Evolutionary conservation across 495 filamentous ascomycete genomes (phyloP).

Genomic region (Penicillium paradoxum): DNA sequence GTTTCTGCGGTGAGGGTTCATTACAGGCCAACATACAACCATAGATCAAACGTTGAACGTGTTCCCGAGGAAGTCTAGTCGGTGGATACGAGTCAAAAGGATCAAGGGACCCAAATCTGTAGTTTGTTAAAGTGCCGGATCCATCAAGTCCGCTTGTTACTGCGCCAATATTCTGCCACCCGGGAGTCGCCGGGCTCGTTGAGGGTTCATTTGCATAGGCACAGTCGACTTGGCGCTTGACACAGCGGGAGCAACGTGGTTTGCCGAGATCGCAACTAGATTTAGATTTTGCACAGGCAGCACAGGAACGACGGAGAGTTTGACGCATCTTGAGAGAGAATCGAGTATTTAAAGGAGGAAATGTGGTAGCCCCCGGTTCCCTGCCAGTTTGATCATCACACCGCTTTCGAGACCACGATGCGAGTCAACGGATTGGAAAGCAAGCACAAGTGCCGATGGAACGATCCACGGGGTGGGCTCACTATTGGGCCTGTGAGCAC

Average conservation of each 20-base stretch:
- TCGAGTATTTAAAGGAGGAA: background rate
- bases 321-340: constrained; percentile 31
- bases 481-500: background rate
- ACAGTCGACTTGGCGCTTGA: constrained; percentile 38
- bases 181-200: constrained; percentile 18
- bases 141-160: constrained; percentile 3
- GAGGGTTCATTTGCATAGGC: constrained; percentile 46
- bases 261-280: constrained; percentile 45
- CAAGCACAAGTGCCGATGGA: background rate
- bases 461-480: background rate
- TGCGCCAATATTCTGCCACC: background rate
- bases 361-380: background rate
- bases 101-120: constrained; percentile 32
- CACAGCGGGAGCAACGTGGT: constrained; percentile 47
- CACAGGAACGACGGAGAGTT: constrained; percentile 47
- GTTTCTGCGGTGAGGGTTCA: background rate
- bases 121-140: constrained; percentile 9
- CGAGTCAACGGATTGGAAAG: background rate
- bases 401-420: background rate
- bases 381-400: background rate
- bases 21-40: constrained; percentile 33
- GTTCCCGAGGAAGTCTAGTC: constrained; percentile 41
- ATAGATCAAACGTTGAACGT: constrained; percentile 47
- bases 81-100: constrained; percentile 49
- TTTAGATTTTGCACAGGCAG: constrained; percentile 46